phyloP scores from a whole-genome alignment of 2,329 filamentous ascomycete species.

The Trichoderma sp. region DNA sequence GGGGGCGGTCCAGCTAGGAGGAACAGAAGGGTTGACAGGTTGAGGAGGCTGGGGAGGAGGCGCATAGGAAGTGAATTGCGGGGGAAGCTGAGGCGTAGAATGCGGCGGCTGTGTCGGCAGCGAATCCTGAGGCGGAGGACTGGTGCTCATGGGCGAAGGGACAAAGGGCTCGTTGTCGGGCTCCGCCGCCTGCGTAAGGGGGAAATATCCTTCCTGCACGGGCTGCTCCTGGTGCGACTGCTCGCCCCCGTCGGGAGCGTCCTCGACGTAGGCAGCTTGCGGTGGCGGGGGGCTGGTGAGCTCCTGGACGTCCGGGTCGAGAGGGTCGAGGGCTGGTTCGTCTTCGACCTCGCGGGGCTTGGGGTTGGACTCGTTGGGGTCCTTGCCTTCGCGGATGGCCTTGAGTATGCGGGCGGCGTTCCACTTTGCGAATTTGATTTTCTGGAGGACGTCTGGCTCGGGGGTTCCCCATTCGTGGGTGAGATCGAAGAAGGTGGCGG shows the following conservation, averaged over 20 bases:
- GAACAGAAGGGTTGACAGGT: constrained; percentile 24
- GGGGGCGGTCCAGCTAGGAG: constrained; percentile 7
- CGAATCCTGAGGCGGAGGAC: constrained; percentile 23
- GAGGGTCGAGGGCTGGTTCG: constrained; percentile 37
- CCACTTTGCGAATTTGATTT: constrained; percentile 96
- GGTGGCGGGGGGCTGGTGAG: constrained; percentile 41
- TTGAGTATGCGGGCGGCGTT: constrained; percentile 88
- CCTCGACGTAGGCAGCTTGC: constrained; percentile 50
- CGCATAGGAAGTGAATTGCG: constrained; percentile 26
- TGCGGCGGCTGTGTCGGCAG: constrained; percentile 26
- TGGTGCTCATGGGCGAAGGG: constrained; percentile 37
- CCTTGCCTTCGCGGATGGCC: constrained; percentile 83
- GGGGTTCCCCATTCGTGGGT: constrained; percentile 77
- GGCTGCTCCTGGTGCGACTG: constrained; percentile 30
- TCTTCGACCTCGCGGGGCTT: constrained; percentile 45
- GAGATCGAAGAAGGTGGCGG: constrained; percentile 87
- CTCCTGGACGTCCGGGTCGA: constrained; percentile 23
- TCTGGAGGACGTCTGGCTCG: constrained; percentile 73
- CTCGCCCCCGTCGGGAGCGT: constrained; percentile 47
- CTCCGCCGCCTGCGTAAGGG: constrained; percentile 21
- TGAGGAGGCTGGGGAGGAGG: constrained; percentile 12
- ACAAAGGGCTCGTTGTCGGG: constrained; percentile 30
- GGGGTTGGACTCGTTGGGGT: constrained; percentile 90
- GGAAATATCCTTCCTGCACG: constrained; percentile 35
- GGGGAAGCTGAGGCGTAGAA: constrained; percentile 23